phyloP scores from a whole-genome alignment of 1,284 basidiomycete genomes.

The Rhodotorula sp. region DNA sequence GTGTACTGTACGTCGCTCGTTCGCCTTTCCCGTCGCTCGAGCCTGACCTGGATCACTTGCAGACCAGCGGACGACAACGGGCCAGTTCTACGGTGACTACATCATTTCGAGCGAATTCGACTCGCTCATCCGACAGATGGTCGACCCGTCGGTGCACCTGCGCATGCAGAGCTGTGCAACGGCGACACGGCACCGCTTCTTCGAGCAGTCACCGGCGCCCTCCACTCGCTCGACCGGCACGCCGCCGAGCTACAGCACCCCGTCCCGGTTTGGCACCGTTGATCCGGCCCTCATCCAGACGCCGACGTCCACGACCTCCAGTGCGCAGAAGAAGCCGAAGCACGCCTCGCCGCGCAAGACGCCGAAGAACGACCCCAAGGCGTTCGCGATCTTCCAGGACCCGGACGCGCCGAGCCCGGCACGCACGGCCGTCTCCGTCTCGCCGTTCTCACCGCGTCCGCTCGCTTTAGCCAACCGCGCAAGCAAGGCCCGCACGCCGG shows the following conservation, averaged over 20 bases:
- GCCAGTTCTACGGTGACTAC: constrained; percentile 79
- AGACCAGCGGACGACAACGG: constrained; percentile 61
- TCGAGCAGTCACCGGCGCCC: constrained; percentile 50
- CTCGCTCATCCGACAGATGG: constrained; percentile 70
- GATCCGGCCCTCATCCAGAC: not conserved
- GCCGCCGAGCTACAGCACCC: not conserved
- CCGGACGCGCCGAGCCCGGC: not conserved
- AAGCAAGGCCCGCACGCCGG: not conserved
- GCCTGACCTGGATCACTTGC: not conserved
- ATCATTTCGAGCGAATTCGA: constrained; percentile 64
- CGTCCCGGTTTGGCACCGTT: not conserved
- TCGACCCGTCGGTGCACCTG: constrained; percentile 70
- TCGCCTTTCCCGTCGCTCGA: too few relatives aligned
- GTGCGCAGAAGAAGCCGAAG: not conserved
- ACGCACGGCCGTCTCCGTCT: too few relatives aligned
- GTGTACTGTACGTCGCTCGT: constrained; percentile 70
- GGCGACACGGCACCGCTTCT: constrained; percentile 68
- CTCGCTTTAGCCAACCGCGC: not conserved
- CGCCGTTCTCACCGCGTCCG: not conserved
- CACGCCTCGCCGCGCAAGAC: not conserved
- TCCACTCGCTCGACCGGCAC: not conserved
- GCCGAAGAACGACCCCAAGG: not conserved
- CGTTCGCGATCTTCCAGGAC: constrained; percentile 6
- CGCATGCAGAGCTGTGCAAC: constrained; percentile 65
- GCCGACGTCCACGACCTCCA: not conserved